phyloP scores from a whole-genome alignment of 768 basidiomycete genomes.

The Serendipita sp. region DNA sequence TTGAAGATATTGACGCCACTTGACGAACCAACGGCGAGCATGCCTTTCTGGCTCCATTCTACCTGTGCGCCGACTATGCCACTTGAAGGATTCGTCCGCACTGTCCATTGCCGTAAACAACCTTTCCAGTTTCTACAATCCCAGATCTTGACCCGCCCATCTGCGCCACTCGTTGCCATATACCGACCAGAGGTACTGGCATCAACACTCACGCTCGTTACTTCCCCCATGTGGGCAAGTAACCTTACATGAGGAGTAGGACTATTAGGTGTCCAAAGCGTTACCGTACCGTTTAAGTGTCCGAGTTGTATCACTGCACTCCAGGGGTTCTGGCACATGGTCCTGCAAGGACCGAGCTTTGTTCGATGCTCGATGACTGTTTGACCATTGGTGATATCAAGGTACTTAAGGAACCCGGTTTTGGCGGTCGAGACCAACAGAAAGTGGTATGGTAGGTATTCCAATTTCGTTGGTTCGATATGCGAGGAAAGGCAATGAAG shows the following conservation, averaged over 20 bases:
- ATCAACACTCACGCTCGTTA: slow-evolving; percentile 68
- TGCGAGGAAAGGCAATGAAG: slow-evolving; percentile 71
- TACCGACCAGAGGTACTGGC: slow-evolving; percentile 60
- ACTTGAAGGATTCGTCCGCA: slow-evolving; percentile 38
- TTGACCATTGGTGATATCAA: slow-evolving; percentile 88
- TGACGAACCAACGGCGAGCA: slow-evolving; percentile 65
- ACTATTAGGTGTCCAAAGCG: slow-evolving; percentile 91
- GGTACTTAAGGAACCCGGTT: slow-evolving; percentile 85
- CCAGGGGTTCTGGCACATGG: slow-evolving; percentile 84
- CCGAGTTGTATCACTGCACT: slow-evolving; percentile 91
- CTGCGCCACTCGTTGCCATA: slow-evolving; percentile 79
- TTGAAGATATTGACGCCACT: slow-evolving; percentile 78
- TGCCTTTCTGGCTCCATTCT: slow-evolving; percentile 77
- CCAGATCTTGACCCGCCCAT: slow-evolving; percentile 89
- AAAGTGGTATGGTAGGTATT: slow-evolving; percentile 94
- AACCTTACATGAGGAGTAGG: slow-evolving; percentile 84
- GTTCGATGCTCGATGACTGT: slow-evolving; percentile 79
- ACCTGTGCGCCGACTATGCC: slow-evolving; percentile 32
- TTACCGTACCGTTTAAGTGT: slow-evolving; percentile 90
- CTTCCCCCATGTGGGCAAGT: slow-evolving; percentile 79
- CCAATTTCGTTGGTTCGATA: slow-evolving; percentile 77
- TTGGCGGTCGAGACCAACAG: slow-evolving; percentile 76
- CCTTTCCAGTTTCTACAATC: slow-evolving; percentile 94
- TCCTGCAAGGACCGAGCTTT: slow-evolving; percentile 67
- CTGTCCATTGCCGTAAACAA: slow-evolving; percentile 60